Percentiles rank a stretch among this genome's conserved stretches.
phyloP scores from a whole-genome alignment of 169 alveolate genomes.

The Amoebophrya sp. region DNA sequence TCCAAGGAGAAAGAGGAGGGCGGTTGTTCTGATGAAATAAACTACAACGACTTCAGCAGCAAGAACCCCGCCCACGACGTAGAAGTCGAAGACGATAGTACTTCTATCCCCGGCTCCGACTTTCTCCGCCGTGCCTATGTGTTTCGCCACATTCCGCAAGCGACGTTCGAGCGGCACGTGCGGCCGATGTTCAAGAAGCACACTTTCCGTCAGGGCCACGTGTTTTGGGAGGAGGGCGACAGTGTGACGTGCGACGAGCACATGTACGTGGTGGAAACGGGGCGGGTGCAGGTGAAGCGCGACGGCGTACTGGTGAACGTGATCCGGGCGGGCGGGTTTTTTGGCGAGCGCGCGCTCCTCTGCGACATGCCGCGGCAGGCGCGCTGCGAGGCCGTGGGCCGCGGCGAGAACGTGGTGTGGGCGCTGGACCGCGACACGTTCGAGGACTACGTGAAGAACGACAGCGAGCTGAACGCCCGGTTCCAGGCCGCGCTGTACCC shows the following conservation, averaged over 20 bases:
- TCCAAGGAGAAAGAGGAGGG: neutral
- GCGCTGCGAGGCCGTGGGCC: neutral
- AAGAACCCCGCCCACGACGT: neutral
- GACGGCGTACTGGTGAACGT: neutral
- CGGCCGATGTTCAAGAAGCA: neutral
- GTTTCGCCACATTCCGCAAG: neutral
- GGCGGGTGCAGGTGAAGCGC: neutral
- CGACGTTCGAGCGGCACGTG: neutral
- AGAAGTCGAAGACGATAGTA: neutral
- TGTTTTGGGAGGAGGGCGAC: neutral
- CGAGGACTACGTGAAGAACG: neutral
- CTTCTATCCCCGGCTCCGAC: neutral
- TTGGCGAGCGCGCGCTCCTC: neutral
- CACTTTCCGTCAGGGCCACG: neutral
- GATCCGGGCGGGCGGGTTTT: neutral
- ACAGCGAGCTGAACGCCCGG: neutral
- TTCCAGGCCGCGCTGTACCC: neutral
- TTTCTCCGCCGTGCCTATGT: neutral
- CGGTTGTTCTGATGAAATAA: neutral
- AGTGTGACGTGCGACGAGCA: neutral
- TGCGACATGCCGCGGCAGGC: slow-evolving; percentile 3
- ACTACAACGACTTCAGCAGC: neutral
- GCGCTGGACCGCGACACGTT: neutral
- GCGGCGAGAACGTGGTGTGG: neutral
- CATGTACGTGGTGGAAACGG: neutral